phyloP scores from a whole-genome alignment of 176 grass and related monocot genomes.

The Canna indica region DNA sequence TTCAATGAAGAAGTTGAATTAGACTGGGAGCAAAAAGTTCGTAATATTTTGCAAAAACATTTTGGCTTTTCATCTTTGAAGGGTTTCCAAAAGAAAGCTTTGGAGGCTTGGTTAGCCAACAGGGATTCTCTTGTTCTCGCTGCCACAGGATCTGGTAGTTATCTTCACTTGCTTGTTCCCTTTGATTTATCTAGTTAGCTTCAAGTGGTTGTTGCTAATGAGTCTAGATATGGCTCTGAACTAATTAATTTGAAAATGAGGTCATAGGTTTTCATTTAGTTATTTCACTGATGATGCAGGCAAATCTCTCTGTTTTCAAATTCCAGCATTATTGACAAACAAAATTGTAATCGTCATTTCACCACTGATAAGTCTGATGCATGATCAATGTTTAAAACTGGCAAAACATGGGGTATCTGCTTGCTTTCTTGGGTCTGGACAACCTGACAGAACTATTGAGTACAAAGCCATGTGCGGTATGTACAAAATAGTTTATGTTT shows the following conservation, averaged over 20 bases:
- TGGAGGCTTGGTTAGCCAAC: constrained; percentile 66
- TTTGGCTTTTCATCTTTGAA: constrained; percentile 72
- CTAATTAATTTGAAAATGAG: constrained; percentile 8
- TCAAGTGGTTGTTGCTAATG: background rate
- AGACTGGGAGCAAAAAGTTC: constrained; percentile 21
- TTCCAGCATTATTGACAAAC: constrained; percentile 65
- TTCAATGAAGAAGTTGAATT: constrained; percentile 8
- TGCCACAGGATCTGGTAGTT: constrained; percentile 78
- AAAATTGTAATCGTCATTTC: constrained; percentile 86
- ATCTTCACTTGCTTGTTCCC: background rate
- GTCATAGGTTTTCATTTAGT: constrained; percentile 1
- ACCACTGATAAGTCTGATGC: constrained; percentile 97
- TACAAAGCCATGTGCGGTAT: constrained; percentile 79
- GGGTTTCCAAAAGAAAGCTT: constrained; percentile 67
- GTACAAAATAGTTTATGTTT: constrained; percentile 96
- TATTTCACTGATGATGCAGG: constrained; percentile 35
- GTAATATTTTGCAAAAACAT: constrained; percentile 42
- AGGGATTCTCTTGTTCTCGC: constrained; percentile 75
- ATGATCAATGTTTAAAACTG: constrained; percentile 87
- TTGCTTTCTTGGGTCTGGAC: constrained; percentile 95
- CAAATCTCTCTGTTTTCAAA: constrained; percentile 93
- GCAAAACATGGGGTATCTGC: constrained; percentile 75
- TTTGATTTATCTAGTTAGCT: background rate
- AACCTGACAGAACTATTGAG: constrained; percentile 70
- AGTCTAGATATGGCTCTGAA: constrained; percentile 5